phyloP scores from a whole-genome alignment of 306 rosid genomes.

The Lathyrus aphaca region DNA sequence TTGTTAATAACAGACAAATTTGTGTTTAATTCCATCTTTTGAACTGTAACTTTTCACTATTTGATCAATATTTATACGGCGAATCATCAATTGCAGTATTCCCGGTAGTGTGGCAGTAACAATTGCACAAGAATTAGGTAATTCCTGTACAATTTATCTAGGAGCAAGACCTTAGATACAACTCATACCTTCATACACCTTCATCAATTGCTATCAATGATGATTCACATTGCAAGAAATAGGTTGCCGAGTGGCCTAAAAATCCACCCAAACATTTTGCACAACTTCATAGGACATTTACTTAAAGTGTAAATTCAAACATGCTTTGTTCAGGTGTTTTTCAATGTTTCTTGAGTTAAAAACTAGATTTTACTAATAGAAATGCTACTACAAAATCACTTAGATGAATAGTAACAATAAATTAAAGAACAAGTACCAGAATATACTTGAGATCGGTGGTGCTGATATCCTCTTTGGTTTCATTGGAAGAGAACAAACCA shows the following conservation, averaged over 20 bases:
- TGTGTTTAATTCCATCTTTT: not conserved
- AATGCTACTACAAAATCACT: too few relatives aligned
- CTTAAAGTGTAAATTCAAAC: not conserved
- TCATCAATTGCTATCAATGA: not conserved
- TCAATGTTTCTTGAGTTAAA: too few relatives aligned
- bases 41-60: not conserved
- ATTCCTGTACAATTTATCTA: not conserved
- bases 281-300: not conserved
- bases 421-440: constrained; percentile 55
- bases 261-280: not conserved
- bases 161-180: too few relatives aligned
- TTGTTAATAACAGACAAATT: not conserved
- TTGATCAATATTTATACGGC: not conserved
- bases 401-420: not conserved
- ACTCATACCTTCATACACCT: not conserved
- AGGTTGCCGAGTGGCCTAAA: not conserved
- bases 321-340: too few relatives aligned
- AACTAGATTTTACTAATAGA: too few relatives aligned
- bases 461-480: constrained; percentile 90
- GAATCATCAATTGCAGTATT: not conserved
- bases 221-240: not conserved
- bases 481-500: constrained; percentile 84
- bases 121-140: not conserved
- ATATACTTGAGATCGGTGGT: constrained; percentile 79
- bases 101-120: not conserved